These are phyloP conservation scores for Isabelozyma gotoi DNA, from an alignment of 805 yeast species.

Conservation along the genomic window DNA sequence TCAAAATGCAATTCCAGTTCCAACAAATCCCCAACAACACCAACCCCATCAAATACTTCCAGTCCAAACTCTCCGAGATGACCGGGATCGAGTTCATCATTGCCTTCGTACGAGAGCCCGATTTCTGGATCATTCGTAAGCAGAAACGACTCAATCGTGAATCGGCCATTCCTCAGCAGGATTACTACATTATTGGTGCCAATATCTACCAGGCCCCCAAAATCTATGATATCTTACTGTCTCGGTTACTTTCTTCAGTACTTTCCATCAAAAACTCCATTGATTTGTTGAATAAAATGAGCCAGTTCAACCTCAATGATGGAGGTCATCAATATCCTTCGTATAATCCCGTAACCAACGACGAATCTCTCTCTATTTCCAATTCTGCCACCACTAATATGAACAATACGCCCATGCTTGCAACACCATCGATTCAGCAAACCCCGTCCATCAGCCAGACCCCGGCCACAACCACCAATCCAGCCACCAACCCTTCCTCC, in stretches of 20 bases:
- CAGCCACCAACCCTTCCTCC: conserved; percentile 3
- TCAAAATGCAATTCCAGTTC: conserved; percentile 93
- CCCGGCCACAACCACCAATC: conserved; percentile 1
- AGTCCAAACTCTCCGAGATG: conserved; percentile 69
- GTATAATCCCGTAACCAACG: conserved; percentile 7
- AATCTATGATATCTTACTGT: conserved; percentile 67
- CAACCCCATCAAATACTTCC: conserved; percentile 37
- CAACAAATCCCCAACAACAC: conserved; percentile 41
- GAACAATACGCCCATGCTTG: conserved; percentile 1
- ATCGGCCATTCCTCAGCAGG: conserved; percentile 57
- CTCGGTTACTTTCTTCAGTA: conserved; percentile 53
- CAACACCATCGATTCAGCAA: background rate
- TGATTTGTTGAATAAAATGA: conserved; percentile 31
- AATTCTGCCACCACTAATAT: conserved; percentile 8
- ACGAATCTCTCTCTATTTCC: conserved; percentile 1
- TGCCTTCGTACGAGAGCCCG: conserved; percentile 78
- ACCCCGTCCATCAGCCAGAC: background rate
- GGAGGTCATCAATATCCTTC: conserved; percentile 32
- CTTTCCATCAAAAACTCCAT: conserved; percentile 34
- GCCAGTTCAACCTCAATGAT: conserved; percentile 29
- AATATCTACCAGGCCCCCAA: conserved; percentile 90
- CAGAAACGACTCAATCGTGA: conserved; percentile 62
- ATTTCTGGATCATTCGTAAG: conserved; percentile 86
- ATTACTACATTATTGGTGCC: conserved; percentile 87
- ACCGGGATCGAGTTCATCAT: conserved; percentile 84